Evolutionary conservation across 2,329 filamentous ascomycete genomes (phyloP).

Genomic region (Fusarium austroafricanum): DNA sequence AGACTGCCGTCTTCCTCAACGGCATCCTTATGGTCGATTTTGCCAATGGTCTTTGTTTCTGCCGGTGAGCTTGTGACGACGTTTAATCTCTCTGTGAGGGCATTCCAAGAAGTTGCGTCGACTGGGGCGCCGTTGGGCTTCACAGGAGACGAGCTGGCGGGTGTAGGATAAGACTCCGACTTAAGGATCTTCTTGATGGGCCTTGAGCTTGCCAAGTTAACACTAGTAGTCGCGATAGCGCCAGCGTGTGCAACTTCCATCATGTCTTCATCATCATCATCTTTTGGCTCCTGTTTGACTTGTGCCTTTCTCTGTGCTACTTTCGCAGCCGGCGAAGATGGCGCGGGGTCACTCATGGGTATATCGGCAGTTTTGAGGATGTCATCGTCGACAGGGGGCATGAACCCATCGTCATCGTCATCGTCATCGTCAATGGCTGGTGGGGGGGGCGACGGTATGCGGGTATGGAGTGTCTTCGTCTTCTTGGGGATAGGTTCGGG

Average conservation of each 20-base stretch:
- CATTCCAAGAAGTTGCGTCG: conserved; percentile 88
- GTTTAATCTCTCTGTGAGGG: conserved; percentile 86
- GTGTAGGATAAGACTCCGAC: conserved; percentile 73
- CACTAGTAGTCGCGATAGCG: conserved; percentile 73
- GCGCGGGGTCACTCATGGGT: conserved; percentile 87
- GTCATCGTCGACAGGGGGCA: conserved; percentile 72
- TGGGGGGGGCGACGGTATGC: conserved; percentile 59
- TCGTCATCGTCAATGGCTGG: conserved; percentile 63
- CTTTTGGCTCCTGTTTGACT: conserved; percentile 61
- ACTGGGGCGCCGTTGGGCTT: conserved; percentile 70
- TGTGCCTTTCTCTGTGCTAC: conserved; percentile 77
- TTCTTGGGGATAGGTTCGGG: conserved; percentile 67
- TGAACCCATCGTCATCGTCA: conserved; percentile 64
- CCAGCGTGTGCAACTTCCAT: conserved; percentile 88
- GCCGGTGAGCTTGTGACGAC: conserved; percentile 79
- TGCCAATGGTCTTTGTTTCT: conserved; percentile 76
- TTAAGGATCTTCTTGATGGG: conserved; percentile 78
- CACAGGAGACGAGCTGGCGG: conserved; percentile 80
- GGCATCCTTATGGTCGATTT: conserved; percentile 85
- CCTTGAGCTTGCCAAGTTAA: conserved; percentile 87
- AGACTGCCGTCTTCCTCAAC: conserved; percentile 93
- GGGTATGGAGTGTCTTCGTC: conserved; percentile 64
- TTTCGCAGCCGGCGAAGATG: conserved; percentile 87
- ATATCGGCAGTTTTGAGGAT: conserved; percentile 58
- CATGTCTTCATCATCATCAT: conserved; percentile 82